Evolutionary conservation across 106 monocot genomes (phyloP), one percentile per base, ranked within the genome.

Genomic region (Allium cepa): DNA sequence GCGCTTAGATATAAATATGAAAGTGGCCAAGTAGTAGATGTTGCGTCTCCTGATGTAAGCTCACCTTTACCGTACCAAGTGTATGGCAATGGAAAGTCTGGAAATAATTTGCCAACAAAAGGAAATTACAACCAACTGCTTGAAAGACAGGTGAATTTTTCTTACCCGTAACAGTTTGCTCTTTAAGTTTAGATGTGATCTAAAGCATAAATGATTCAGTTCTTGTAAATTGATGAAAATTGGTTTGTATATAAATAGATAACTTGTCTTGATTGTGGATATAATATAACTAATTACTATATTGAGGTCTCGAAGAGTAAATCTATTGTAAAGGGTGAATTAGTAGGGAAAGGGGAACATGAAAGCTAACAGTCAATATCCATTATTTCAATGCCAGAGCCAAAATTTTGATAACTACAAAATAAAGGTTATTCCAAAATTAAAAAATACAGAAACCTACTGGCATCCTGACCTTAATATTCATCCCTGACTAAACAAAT

Each of bases 71-170:
- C 87, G 10, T 92, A 90, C 73, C 97, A 92, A 84, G 80, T 84
- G 14, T 92, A 87, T 80, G 84, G 86, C 59, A 84, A 79, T 81
- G 84, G 80, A 14, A 99, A 79, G 59, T 66, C 66, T 62, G 87
- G 86, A 64, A 59, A 76, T 49, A 81, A 92, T 14, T 46, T 87
- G 12, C 71, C 81, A 45, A 79, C 78, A 12, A 84, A 81, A 63
- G 89, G 92, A 84, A 83, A 84, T 70, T 87, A 84, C 67, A 83
- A 85, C 71, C 97, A 99, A 61, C 88, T 99, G 72, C 92, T 99
- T 69, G 97, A 99, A 80, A 82, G 89, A 92, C 92, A 99, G 87
- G 97, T 99, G 60, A 22, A 26, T 49, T 56, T 68, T 45, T 66
- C 49, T 61, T 14, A 3, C 18, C 50, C 47, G 49, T 15, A 36